These are phyloP conservation scores for Anaeromyces robustus DNA, from an alignment of 192 early-diverging fungal genomes.

Conservation along the genomic window DNA sequence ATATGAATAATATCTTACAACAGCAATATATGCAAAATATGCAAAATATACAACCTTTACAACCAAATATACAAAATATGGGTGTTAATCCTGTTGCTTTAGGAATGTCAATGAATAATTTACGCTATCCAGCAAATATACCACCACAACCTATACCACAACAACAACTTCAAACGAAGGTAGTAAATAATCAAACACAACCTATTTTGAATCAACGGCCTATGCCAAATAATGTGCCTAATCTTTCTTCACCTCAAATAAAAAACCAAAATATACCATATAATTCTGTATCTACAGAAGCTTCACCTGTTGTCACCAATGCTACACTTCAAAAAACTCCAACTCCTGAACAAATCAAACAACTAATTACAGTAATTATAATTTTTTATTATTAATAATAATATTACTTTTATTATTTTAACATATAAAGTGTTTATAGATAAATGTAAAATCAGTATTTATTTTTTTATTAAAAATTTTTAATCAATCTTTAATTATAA, in stretches of 20 bases:
- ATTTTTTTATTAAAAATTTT: too few species aligned
- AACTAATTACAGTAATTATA: not conserved
- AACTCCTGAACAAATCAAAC: not conserved
- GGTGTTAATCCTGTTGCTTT: not conserved
- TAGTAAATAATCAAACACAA: not conserved
- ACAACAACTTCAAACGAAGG: not conserved
- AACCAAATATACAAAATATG: not conserved
- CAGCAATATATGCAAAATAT: not conserved
- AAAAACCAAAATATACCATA: not conserved
- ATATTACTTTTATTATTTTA: too few species aligned
- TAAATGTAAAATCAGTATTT: too few species aligned
- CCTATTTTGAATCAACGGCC: not conserved
- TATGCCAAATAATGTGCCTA: not conserved
- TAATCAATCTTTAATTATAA: too few species aligned
- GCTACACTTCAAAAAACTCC: not conserved
- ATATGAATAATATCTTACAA: not conserved
- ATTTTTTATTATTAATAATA: too few species aligned
- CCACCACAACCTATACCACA: not conserved
- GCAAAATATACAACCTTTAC: not conserved
- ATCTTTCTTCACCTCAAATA: not conserved
- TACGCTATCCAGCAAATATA: not conserved
- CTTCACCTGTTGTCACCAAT: not conserved
- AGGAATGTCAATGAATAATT: not conserved
- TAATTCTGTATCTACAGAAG: not conserved
- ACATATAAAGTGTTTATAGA: too few species aligned